Base-by-base conservation (phyloP, 169 alveolate species). In the Babesia bovis region DNA sequence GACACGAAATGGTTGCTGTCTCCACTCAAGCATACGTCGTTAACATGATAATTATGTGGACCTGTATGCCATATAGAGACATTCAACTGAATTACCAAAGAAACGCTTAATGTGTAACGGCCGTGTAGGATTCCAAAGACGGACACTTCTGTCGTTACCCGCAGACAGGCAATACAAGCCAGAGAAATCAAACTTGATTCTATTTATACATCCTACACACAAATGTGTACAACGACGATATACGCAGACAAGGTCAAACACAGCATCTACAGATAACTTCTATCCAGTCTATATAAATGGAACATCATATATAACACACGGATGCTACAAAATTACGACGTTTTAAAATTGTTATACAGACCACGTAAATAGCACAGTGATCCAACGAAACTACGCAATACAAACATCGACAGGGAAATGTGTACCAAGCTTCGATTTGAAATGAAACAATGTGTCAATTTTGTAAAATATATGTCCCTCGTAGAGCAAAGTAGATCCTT, bases 21-120 rank as follows among this genome's bases (percentile, higher is more conserved):
- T 25, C 61, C 72, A 33, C 82, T 57, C 44, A 90, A 49, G 60
- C 84, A 77, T 12, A 90, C 81, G 42, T 79, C 90, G 30, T 79
- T 78, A 13, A 90, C 89, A 45, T 90, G 94, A 52, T 89, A 87
- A 74, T 90, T 90, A 76, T 90, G 94, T 13, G 91, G 90, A 4
- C 92, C 92, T 70, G 53, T 15, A 15, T 6, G 17, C 21, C 9
- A n/a, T 13, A 21, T 49, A 33, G 17, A n/a, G n/a, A 1, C 15
- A 19, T 10, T 0, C 19, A 10, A 33, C 19, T 0, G 26, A 6
- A n/a, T 6, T 79, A 59, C 92, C 92, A 21, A 71, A 73, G 72
- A 83, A 90, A 35, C 67, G 58, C 70, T 90, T 90, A 35, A 90
- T 77, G 66, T 58, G 83, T 53, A 83, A 52, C 72, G 65, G 72